Base-by-base conservation (phyloP, 441 rosid genomes). In the Lepidium campestre region DNA sequence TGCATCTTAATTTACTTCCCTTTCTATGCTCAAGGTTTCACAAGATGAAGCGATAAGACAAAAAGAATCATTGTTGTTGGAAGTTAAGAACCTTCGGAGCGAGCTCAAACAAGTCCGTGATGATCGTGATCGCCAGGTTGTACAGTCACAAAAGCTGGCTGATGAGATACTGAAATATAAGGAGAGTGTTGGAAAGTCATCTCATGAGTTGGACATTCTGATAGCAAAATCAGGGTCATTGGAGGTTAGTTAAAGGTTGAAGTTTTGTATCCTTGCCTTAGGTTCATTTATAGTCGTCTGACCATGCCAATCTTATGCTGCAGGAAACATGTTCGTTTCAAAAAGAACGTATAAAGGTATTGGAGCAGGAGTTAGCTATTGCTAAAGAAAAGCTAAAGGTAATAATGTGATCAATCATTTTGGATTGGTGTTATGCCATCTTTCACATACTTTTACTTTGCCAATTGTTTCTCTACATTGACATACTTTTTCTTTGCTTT, bases 311-410 rank as follows among this genome's bases (percentile, higher is more conserved):
- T 69, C 27, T 11, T 68, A 25, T 62, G 58, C 22, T 76, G 62
- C 75, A 94, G 99, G 95, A 90, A 57, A 88, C 85, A 39, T 91
- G 99, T 74, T 81, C 88, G 37, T 80, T 89, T 55, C 98, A 91
- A 75, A 85, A 79, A 57, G 90, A 90, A 78, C 94, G 83, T 19
- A 82, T 95, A 71, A 47, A 68, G 14, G 57, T 81, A 36, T 57
- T 91, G 68, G 91, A 90, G 78, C 83, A 80, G 50, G 85, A 88
- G 59, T 72, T 94, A 54, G 64, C 72, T 58, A 76, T 91, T 72
- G 94, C 97, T 47, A 89, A 85, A 53, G 97, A 94, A 74, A 89
- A 86, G 80, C 73, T 84, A 8, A 86, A 89, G 96, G 99, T 92
- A 79, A 20, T 39, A 14, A 37, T 58, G 37, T n/a, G 27, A 48